Evolutionary conservation across 441 rosid species (phyloP), one percentile per base, ranked within the genome.

Genomic region (Caryocar brasiliense): DNA sequence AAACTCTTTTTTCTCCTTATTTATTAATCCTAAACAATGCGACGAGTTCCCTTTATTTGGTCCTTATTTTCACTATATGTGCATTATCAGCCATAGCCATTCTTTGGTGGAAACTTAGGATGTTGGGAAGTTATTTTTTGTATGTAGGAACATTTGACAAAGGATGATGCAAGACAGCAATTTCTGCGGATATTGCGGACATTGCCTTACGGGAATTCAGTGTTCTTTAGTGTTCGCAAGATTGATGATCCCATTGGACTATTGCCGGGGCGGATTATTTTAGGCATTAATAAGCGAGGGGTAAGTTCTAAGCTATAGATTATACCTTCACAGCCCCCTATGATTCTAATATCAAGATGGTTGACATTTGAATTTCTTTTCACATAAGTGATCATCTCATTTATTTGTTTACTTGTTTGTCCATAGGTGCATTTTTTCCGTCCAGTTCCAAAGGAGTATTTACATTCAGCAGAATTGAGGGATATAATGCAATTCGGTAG

Each of bases 401-500:
- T 61, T 41, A 44, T 52, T 54, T 56, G 21, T 65, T 32, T 40
- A 42, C 46, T 54, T 56, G 38, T 41, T 49, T 54, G 22, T 14
- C 13, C 48, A 34, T 36, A 88, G 97, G 96, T 92, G 47, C 97
- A 92, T 58, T 92, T 92, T 69, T 92, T 92, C 42, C 95, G 97
- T 23, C 97, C 99, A 4, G 97, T 92, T 70, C 97, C 97, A 7
- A 92, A 88, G 61, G 97, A 92, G 61, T 88, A 92, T 68, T 57
- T 92, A 56, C 99, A 92, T 75, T 92, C 99, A 17, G 94, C 99
- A 5, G 97, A 92, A 69, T 55, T 92, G 48, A 76, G 99, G 65
- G 99, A 92, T 67, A 92, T 92, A 67, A 92, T 92, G 97, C 97
- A 86, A 67, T 92, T 92, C 72, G 99, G 99, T 32, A 92, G 99